Percentiles rank a stretch among this genome's conserved stretches.
Conservation (phyloP, 192 early-diverging fungal genomes). For the Entomortierella lignicola region DNA sequence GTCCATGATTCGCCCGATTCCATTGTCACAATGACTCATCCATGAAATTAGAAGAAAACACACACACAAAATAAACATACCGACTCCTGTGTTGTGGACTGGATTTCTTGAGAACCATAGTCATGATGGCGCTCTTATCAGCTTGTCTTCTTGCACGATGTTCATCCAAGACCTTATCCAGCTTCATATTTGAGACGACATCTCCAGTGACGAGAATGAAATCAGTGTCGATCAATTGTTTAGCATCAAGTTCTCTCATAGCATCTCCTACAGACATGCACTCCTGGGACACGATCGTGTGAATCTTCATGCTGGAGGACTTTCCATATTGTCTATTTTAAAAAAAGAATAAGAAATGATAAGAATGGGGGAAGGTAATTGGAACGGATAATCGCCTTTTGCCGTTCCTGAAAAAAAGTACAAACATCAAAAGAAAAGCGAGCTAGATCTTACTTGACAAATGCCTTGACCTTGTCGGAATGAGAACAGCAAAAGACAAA, state of each 20-base stretch:
- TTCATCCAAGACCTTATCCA: conserved; percentile 79
- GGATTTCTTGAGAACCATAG: conserved; percentile 89
- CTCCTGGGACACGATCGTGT: conserved; percentile 78
- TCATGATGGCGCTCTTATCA: conserved; percentile 94
- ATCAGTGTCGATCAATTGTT: conserved; percentile 82
- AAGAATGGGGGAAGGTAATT: background rate
- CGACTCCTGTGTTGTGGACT: conserved; percentile 52
- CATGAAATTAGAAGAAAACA: background rate
- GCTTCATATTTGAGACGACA: conserved; percentile 90
- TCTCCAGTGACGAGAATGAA: conserved; percentile 94
- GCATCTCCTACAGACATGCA: conserved; percentile 90
- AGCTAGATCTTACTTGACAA: conserved; percentile 75
- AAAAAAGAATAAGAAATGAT: conserved; percentile 6
- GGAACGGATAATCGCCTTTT: background rate
- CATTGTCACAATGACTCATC: conserved; percentile 29
- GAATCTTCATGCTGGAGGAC: conserved; percentile 75
- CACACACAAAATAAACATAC: conserved; percentile 32
- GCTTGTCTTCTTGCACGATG: conserved; percentile 79
- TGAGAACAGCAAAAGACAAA: conserved; percentile 89
- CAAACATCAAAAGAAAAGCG: background rate
- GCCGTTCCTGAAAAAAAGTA: background rate
- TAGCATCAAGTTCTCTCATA: conserved; percentile 87
- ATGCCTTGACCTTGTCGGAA: conserved; percentile 82
- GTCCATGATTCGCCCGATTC: too few relatives aligned
- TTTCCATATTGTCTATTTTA: conserved; percentile 79